These are phyloP conservation scores for Neonectria hederae DNA, from an alignment of 2,329 filamentous ascomycete species.

Conservation along the genomic window DNA sequence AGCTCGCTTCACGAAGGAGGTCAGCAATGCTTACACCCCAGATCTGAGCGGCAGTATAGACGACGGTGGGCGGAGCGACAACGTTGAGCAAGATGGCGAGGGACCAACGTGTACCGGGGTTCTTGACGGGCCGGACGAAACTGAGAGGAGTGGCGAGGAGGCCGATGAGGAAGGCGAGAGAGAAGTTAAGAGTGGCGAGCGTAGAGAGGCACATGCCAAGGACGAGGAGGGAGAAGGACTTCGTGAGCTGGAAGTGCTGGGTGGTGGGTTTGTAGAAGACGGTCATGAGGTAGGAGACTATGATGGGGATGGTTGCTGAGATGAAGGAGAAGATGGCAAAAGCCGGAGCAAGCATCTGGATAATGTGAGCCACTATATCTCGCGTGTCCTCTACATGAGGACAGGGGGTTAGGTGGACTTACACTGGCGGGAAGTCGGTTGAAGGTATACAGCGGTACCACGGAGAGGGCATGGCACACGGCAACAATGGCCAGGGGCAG, in stretches of 20 bases:
- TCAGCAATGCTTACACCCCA: conserved; percentile 57
- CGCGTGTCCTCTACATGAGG: background rate
- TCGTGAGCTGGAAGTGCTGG: conserved; percentile 81
- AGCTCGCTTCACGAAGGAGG: conserved; percentile 77
- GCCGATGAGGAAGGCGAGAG: conserved; percentile 85
- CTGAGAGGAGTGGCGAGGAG: conserved; percentile 80
- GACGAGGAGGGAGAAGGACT: conserved; percentile 91
- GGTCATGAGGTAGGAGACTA: conserved; percentile 65
- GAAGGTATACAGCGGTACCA: conserved; percentile 86
- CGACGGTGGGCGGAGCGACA: conserved; percentile 69
- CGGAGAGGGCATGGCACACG: conserved; percentile 77
- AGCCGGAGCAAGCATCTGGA: conserved; percentile 66
- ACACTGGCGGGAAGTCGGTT: conserved; percentile 76
- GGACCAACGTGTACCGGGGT: conserved; percentile 51
- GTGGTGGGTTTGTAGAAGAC: conserved; percentile 61
- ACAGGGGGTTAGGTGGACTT: conserved; percentile 45
- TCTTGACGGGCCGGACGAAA: conserved; percentile 69
- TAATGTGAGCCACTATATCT: conserved; percentile 9
- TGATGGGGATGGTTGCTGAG: conserved; percentile 65
- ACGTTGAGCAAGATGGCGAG: conserved; percentile 64
- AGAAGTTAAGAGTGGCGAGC: conserved; percentile 96
- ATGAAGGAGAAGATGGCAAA: conserved; percentile 66
- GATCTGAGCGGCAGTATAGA: conserved; percentile 56
- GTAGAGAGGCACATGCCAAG: conserved; percentile 92
- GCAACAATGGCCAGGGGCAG: conserved; percentile 79